Evolutionary conservation across 208 protist species (phyloP).

Genomic region (Angomonas deanei): DNA sequence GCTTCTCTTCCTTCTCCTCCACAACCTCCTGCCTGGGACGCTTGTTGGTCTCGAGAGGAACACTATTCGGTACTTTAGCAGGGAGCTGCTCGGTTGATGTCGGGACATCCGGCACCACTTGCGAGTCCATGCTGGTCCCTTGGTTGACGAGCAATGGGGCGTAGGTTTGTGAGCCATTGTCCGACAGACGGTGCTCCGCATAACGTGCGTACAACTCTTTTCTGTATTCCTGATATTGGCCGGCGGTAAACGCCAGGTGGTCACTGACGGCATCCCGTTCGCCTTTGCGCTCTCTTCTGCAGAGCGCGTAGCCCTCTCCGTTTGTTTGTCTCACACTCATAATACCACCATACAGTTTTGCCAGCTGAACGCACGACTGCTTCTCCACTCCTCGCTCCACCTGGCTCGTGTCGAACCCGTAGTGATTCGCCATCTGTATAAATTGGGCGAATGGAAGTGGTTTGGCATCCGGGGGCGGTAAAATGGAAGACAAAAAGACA

Average conservation of each 20-base stretch:
- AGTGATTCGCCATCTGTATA: slow-evolving; percentile 20
- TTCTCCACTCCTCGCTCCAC: slow-evolving; percentile 6
- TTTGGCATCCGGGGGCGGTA: neutral
- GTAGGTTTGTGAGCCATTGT: slow-evolving; percentile 37
- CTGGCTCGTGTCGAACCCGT: slow-evolving; percentile 20
- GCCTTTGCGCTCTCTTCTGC: slow-evolving; percentile 26
- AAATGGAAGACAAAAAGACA: neutral
- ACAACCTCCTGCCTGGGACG: neutral
- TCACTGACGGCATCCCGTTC: slow-evolving; percentile 37
- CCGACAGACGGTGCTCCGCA: neutral
- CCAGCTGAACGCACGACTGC: slow-evolving; percentile 7
- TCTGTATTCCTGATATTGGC: slow-evolving; percentile 34
- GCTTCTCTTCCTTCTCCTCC: neutral
- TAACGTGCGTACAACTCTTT: slow-evolving; percentile 15
- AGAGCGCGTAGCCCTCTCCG: slow-evolving; percentile 12
- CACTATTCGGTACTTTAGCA: too few species aligned
- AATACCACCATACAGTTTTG: neutral
- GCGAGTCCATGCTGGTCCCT: slow-evolving; percentile 8
- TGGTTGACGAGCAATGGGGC: slow-evolving; percentile 17
- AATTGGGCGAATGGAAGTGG: slow-evolving; percentile 21
- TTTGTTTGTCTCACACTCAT: neutral
- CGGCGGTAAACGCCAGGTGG: slow-evolving; percentile 24
- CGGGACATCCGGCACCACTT: too few species aligned
- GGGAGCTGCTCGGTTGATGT: too few species aligned
- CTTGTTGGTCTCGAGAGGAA: neutral